A percentile compares a stretch with the other conserved stretches of the same genome.
Conservation (phyloP, 2,329 filamentous ascomycete species). For the Colletotrichum chrysophilum region DNA sequence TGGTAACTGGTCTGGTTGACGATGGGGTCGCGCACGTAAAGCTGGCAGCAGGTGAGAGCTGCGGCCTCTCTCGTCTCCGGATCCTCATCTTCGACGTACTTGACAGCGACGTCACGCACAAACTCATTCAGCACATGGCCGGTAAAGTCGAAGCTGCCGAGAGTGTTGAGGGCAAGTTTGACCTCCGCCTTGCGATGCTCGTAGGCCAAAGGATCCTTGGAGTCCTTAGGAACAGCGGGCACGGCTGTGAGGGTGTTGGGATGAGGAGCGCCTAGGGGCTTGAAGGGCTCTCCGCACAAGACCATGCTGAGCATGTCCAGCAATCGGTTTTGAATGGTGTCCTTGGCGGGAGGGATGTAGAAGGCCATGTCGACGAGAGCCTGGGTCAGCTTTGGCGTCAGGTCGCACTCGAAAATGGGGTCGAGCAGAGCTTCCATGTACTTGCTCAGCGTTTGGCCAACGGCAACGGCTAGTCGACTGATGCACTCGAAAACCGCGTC, state of each 20-base stretch:
- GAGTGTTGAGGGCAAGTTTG: constrained; percentile 88
- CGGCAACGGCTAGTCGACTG: constrained; percentile 92
- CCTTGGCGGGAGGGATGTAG: constrained; percentile 94
- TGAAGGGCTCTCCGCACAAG: constrained; percentile 89
- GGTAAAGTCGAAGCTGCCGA: constrained; percentile 97
- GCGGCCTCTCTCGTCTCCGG: constrained; percentile 92
- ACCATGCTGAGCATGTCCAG: constrained; percentile 95
- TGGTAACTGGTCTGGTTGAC: constrained; percentile 98
- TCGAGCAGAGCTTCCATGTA: constrained; percentile 97
- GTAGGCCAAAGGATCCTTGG: constrained; percentile 81
- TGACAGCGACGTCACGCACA: constrained; percentile 95
- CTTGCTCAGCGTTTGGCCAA: constrained; percentile 95
- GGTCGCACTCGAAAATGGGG: constrained; percentile 94
- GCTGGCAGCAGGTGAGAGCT: constrained; percentile 94
- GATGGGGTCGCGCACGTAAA: constrained; percentile 96
- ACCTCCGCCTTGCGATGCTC: constrained; percentile 86
- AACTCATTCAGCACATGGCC: constrained; percentile 97
- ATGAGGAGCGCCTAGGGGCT: constrained; percentile 88
- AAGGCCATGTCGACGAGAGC: constrained; percentile 98
- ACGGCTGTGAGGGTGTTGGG: constrained; percentile 80
- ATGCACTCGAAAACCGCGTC: constrained; percentile 96
- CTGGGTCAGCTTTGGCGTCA: constrained; percentile 92
- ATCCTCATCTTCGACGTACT: constrained; percentile 97
- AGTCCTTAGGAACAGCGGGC: constrained; percentile 85
- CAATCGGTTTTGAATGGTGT: constrained; percentile 90